A percentile compares a stretch with the other conserved stretches of the same genome.
phyloP scores from a whole-genome alignment of 257 asterid genomes.

The Plantago elongata region DNA sequence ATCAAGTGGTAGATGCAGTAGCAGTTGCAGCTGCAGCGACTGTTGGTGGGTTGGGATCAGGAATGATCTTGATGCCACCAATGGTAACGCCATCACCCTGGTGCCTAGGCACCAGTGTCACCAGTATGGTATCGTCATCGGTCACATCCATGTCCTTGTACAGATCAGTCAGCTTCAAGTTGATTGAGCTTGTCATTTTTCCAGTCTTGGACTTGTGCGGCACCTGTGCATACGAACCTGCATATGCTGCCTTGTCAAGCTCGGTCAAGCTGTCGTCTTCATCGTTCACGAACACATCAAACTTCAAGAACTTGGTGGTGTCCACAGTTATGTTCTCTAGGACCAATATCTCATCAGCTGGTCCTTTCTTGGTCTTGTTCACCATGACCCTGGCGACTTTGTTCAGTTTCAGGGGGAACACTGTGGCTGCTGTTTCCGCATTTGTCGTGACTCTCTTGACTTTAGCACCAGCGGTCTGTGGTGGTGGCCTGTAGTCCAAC shows the following conservation, averaged over 20 bases:
- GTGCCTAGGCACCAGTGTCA: conserved; percentile 25
- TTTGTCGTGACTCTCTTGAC: background rate
- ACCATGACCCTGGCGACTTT: conserved; percentile 17
- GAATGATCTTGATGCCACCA: conserved; percentile 29
- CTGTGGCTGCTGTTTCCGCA: background rate
- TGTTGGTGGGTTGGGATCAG: background rate
- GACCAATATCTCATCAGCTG: conserved; percentile 26
- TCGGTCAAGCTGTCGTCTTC: conserved; percentile 26
- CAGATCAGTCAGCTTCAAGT: conserved; percentile 23
- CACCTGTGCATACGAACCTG: conserved; percentile 27
- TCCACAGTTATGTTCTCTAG: conserved; percentile 26
- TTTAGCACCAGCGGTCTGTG: conserved; percentile 20
- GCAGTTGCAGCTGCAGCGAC: background rate
- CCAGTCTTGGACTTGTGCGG: conserved; percentile 17
- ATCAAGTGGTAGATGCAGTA: too few relatives aligned
- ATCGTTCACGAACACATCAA: conserved; percentile 31
- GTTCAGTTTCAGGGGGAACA: conserved; percentile 24
- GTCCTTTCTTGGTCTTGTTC: conserved; percentile 26
- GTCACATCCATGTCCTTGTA: conserved; percentile 25
- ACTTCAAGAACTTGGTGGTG: conserved; percentile 23
- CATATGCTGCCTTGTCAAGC: conserved; percentile 30
- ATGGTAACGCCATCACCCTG: conserved; percentile 26
- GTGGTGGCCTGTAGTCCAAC: conserved; percentile 23
- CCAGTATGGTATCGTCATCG: conserved; percentile 23
- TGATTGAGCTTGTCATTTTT: conserved; percentile 10